Evolutionary conservation across 495 filamentous ascomycete genomes (phyloP).

Genomic region (Aspergillus avenaceus): DNA sequence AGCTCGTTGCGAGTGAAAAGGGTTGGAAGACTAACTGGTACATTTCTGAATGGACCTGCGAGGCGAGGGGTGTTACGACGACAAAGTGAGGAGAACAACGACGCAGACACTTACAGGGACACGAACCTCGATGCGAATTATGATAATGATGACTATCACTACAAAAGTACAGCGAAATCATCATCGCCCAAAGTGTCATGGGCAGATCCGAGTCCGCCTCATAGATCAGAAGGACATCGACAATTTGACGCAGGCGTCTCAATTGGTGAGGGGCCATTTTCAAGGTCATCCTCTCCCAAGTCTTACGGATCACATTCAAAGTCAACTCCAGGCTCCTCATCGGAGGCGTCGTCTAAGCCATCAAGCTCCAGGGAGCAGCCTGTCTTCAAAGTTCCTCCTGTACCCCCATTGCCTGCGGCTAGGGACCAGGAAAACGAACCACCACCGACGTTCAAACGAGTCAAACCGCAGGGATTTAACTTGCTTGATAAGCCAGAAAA

Average conservation of each 20-base stretch:
- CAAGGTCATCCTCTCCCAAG: constrained; percentile 37
- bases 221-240: constrained; percentile 23
- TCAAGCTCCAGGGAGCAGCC: constrained; percentile 42
- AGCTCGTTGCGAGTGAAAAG: constrained; percentile 72
- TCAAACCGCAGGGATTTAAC: constrained; percentile 54
- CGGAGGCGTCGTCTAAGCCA: constrained; percentile 37
- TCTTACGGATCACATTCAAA: constrained; percentile 38
- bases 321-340: constrained; percentile 36
- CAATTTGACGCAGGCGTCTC: constrained; percentile 15
- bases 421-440: constrained; percentile 81
- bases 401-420: constrained; percentile 52
- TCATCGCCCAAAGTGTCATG: constrained; percentile 44
- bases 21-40: constrained; percentile 64
- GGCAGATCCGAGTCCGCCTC: constrained; percentile 40
- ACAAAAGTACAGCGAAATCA: constrained; percentile 26
- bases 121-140: constrained; percentile 16
- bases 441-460: constrained; percentile 69
- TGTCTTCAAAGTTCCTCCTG: constrained; percentile 63
- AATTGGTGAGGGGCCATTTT: constrained; percentile 30
- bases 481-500: constrained; percentile 59
- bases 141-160: constrained; percentile 26
- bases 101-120: constrained; percentile 27
- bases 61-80: constrained; percentile 63
- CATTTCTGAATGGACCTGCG: constrained; percentile 70
- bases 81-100: constrained; percentile 68